A percentile compares a stretch with the other conserved stretches of the same genome.
phyloP scores from a whole-genome alignment of 805 yeast genomes.

The Pichia californica region DNA sequence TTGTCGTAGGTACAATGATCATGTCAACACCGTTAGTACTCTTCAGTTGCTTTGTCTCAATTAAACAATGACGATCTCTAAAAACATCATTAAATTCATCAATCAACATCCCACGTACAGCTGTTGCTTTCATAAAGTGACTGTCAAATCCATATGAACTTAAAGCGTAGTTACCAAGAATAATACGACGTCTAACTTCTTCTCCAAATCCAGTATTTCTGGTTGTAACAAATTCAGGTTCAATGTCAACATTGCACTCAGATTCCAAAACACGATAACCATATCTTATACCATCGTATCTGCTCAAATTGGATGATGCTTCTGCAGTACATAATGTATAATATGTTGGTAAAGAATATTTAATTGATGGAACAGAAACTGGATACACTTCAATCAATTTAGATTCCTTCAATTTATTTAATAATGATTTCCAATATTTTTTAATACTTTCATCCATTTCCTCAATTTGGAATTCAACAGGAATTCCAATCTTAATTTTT shows the following conservation, averaged over 20 bases:
- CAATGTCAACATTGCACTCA: constrained; percentile 21
- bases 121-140: constrained; percentile 72
- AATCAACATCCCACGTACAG: constrained; percentile 53
- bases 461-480: constrained; percentile 55
- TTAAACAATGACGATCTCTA: constrained; percentile 38
- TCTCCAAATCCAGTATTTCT: constrained; percentile 64
- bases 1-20: constrained; percentile 66
- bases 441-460: constrained; percentile 45
- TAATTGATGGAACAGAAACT: constrained; percentile 66
- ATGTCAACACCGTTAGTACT: constrained; percentile 52
- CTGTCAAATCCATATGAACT: constrained; percentile 67
- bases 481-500: constrained; percentile 58
- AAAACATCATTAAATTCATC: constrained; percentile 64
- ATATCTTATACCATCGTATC: constrained; percentile 87
- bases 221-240: constrained; percentile 43
- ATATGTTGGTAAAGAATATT: constrained; percentile 67
- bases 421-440: constrained; percentile 39
- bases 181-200: constrained; percentile 78
- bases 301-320: constrained; percentile 84
- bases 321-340: constrained; percentile 89
- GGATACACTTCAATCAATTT: constrained; percentile 52
- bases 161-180: constrained; percentile 81
- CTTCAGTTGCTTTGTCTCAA: constrained; percentile 7
- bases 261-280: constrained; percentile 45
- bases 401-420: constrained; percentile 36